phyloP scores from a whole-genome alignment of 495 filamentous ascomycete genomes.

The Bacidia gigantensis region DNA sequence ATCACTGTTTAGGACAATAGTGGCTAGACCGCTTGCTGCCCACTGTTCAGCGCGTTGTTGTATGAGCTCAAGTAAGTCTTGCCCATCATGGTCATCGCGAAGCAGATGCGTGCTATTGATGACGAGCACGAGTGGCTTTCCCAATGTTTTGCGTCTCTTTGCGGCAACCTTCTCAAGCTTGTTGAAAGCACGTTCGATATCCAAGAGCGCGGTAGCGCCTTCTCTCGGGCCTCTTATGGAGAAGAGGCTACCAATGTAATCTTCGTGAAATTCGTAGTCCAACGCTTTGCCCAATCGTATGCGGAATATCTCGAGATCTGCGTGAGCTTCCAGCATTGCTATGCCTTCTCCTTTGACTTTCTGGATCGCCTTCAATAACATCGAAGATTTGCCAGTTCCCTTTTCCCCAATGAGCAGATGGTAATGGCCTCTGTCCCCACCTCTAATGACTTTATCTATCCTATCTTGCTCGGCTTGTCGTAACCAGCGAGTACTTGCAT shows the following conservation, averaged over 20 bases:
- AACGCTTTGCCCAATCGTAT: constrained; percentile 82
- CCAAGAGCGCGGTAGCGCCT: constrained; percentile 64
- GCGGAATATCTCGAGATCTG: constrained; percentile 88
- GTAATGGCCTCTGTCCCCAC: constrained; percentile 61
- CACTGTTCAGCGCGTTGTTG: constrained; percentile 93
- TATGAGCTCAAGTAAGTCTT: constrained; percentile 81
- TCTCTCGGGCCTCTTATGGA: constrained; percentile 87
- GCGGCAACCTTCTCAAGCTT: constrained; percentile 93
- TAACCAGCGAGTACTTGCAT: constrained; percentile 58
- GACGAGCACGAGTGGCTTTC: constrained; percentile 68
- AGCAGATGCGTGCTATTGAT: constrained; percentile 85
- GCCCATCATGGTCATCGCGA: constrained; percentile 79
- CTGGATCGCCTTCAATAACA: constrained; percentile 88
- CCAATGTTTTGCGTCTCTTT: constrained; percentile 35
- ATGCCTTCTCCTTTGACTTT: constrained; percentile 75
- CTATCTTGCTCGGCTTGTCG: constrained; percentile 61
- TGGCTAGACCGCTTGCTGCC: constrained; percentile 80
- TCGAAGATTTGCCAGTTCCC: constrained; percentile 88
- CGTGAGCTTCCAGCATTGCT: constrained; percentile 91
- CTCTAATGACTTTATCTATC: constrained; percentile 67
- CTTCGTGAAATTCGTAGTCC: constrained; percentile 79
- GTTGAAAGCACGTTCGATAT: constrained; percentile 94
- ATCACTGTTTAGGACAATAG: constrained; percentile 83
- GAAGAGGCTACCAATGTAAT: constrained; percentile 89
- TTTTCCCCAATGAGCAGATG: constrained; percentile 92